Evolutionary conservation across 1,284 basidiomycete species (phyloP), one percentile per base, ranked within the genome.

Genomic region (Cutaneotrichosporon sp.): DNA sequence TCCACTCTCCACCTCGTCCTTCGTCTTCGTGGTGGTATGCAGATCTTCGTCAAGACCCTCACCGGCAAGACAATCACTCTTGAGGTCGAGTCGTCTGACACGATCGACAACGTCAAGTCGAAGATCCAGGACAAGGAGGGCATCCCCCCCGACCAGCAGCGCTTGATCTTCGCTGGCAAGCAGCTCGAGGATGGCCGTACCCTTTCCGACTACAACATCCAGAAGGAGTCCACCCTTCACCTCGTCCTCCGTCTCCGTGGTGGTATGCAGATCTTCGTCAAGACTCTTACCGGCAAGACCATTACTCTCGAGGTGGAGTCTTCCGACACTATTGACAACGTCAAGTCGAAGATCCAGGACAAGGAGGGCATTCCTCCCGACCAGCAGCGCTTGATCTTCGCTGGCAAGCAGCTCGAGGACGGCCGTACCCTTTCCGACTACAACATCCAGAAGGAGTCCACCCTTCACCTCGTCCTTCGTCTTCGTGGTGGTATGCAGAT

Each of bases 201-300:
- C 56, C 84, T 92, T 55, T 87, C 78, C 66, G 88, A 93, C 78
- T 93, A 94, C 80, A 90, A 89, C 82, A 97, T 97, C 69, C 94
- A 91, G 79, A 91, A 91, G 80, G 89, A 91, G 79, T 88, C 86
- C 24, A 98, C 94, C 49, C 87, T 98, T 57, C 93, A 98, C 78
- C 79, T 97, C 61, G 94, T 98, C 57, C 85, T 97, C 55, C 85
- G 89, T 75, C 81, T 86, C 39, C 80, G 84, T 81, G 67, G 88
- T 75, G 88, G 88, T 68, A 92, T 90, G 82, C 55, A 57, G 51
- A 59, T 51, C 44, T 53, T 98, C 80, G 97, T 98, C 67, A 94
- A 98, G 81, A 94, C 94, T 60, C 96, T 97, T 63, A 97, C 93
- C 80, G 93, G 94, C 76, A 97, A 97, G 82, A 96, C 91, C 63